Evolutionary conservation across 2,329 filamentous ascomycete genomes (phyloP), one percentile per base, ranked within the genome.

Genomic region (Penicillium sp.): DNA sequence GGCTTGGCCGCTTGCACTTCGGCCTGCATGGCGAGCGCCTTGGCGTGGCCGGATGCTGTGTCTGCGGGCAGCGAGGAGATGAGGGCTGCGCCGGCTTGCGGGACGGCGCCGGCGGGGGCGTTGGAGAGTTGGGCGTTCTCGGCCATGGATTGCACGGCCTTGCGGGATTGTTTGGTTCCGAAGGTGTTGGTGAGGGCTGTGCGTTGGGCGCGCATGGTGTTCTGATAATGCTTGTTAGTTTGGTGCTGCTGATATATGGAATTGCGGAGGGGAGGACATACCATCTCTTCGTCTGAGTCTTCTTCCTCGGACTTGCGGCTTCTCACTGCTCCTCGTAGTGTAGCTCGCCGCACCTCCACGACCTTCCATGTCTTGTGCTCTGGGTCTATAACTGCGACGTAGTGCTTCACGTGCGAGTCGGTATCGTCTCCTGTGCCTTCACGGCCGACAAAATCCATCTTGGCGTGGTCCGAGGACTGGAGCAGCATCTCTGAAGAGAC

Each of bases 371-470:
- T 73, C 48, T 73, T 72, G 4, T 72, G 73, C 24, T 70, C 65
- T 0, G 78, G 77, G 54, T 84, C 79, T 57, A 75, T 81, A 38
- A 84, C 70, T 45, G 77, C 81, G 52, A 83, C 64, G 57, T 83
- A 84, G 66, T 84, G 79, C 56, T 77, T 77, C 49, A 79, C 64
- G 52, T 76, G 68, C 28, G 72, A 74, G 50, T 80, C 75, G 43
- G 74, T 70, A 35, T 72, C 69, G 48, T 78, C 74, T 24, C 56
- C 58, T 51, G 75, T 72, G 26, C 68, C 69, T 58, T 75, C 72
- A 32, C 69, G 70, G 21, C 77, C 81, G 19, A 73, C 72, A 57
- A 81, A 83, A 64, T 83, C 79, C 46, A 84, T 72, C 45, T 75
- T 78, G 13, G 77, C 71, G 55, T 84, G 81, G 43, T 76, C 69